Conservation (phyloP, 495 filamentous ascomycete species). For the Entonaema liquescens region DNA sequence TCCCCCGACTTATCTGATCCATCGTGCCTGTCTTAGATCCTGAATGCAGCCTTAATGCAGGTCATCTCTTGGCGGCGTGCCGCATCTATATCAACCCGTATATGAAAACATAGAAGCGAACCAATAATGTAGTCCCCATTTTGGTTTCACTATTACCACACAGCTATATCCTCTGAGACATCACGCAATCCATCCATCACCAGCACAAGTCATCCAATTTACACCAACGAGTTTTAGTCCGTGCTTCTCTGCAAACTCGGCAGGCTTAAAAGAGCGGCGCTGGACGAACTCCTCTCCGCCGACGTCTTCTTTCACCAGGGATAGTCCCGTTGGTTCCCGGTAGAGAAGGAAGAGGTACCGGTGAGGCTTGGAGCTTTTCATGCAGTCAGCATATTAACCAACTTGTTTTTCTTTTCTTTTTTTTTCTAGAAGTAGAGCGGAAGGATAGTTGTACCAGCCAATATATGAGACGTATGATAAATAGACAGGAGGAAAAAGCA, state of each 20-base stretch:
- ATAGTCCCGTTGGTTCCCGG: constrained; percentile 29
- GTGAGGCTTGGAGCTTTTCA: constrained; percentile 43
- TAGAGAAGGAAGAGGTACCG: constrained; percentile 44
- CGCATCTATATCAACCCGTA: background rate
- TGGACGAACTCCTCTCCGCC: constrained; percentile 46
- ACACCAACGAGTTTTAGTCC: constrained; percentile 37
- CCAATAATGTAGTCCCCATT: constrained; percentile 9
- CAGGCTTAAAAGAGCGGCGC: constrained; percentile 35
- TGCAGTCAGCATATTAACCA: background rate
- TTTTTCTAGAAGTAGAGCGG: background rate
- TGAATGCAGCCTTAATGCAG: constrained; percentile 29
- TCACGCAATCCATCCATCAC: constrained; percentile 36
- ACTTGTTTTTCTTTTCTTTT: background rate
- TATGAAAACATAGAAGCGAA: background rate
- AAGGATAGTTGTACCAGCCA: too few species aligned
- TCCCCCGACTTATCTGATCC: constrained; percentile 5
- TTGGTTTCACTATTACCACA: background rate
- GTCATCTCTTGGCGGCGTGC: constrained; percentile 26
- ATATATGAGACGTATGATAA: background rate
- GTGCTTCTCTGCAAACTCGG: constrained; percentile 36
- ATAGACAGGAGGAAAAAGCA: background rate
- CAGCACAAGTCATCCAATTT: constrained; percentile 45
- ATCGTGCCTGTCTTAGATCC: constrained; percentile 15
- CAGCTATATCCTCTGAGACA: background rate
- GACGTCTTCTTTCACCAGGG: constrained; percentile 32